These are phyloP conservation scores for Penicillium soppii DNA, from an alignment of 495 filamentous ascomycete genomes.

Conservation along the genomic window DNA sequence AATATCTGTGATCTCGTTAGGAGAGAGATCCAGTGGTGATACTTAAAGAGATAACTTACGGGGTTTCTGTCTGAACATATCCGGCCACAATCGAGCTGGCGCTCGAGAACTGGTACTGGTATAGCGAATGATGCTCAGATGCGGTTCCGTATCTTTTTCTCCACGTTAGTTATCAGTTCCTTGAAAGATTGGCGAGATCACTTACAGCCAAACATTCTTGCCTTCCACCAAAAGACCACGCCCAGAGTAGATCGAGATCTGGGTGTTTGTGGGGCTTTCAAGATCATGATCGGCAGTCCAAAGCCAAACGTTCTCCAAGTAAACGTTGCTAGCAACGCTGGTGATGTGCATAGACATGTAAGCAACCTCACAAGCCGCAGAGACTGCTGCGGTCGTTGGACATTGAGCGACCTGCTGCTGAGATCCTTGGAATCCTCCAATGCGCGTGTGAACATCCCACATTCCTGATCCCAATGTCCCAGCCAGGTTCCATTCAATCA, in stretches of 20 bases:
- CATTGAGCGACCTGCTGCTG: conserved; percentile 50
- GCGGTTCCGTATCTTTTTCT: conserved; percentile 60
- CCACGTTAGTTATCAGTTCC: conserved; percentile 8
- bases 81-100: conserved; percentile 71
- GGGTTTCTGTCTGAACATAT: conserved; percentile 82
- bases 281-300: conserved; percentile 77
- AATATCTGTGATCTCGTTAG: conserved; percentile 38
- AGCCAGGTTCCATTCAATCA: conserved; percentile 74
- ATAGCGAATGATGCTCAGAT: conserved; percentile 74
- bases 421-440: conserved; percentile 57
- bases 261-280: conserved; percentile 53
- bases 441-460: conserved; percentile 59
- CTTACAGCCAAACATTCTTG: conserved; percentile 56
- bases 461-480: conserved; percentile 46
- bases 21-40: background rate
- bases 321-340: conserved; percentile 42
- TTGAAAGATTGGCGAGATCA: background rate
- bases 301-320: conserved; percentile 68
- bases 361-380: conserved; percentile 57
- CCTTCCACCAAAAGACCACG: conserved; percentile 65
- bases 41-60: conserved; percentile 26
- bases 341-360: conserved; percentile 71
- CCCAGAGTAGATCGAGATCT: conserved; percentile 68
- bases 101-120: conserved; percentile 76
- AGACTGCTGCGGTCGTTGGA: conserved; percentile 36